phyloP scores from a whole-genome alignment of 176 grass and related monocot species.

The Triticum dicoccoides region DNA sequence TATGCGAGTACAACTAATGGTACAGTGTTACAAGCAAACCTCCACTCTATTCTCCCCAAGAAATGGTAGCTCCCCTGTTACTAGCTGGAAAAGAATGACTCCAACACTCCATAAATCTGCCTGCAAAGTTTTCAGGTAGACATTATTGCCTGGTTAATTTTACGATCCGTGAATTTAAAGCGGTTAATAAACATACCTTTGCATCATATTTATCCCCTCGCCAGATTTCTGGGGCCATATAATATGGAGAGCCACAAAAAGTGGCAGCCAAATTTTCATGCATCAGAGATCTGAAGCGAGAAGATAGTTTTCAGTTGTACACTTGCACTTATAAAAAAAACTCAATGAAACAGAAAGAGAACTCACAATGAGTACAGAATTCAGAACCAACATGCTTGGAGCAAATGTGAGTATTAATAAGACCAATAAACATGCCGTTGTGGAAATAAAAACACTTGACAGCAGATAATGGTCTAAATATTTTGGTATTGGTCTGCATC shows the following conservation, averaged over 20 bases:
- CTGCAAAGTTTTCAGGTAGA: slow-evolving; percentile 34
- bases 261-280: slow-evolving; percentile 73
- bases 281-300: slow-evolving; percentile 41
- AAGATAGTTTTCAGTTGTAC: not conserved
- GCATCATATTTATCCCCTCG: slow-evolving; percentile 59
- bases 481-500: not conserved
- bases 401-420: slow-evolving; percentile 8
- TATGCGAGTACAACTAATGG: not conserved
- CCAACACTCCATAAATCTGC: slow-evolving; percentile 82
- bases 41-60: slow-evolving; percentile 36
- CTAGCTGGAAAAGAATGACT: slow-evolving; percentile 73
- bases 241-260: slow-evolving; percentile 65
- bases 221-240: slow-evolving; percentile 82
- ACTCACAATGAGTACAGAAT: not conserved
- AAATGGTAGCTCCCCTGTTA: slow-evolving; percentile 57
- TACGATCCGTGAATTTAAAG: not conserved
- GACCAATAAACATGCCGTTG: not conserved
- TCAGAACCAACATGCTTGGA: not conserved
- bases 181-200: slow-evolving; percentile 43
- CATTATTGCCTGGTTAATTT: not conserved
- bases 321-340: slow-evolving; percentile 14
- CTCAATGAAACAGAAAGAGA: not conserved
- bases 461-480: not conserved
- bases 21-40: slow-evolving; percentile 24
- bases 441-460: not conserved